A percentile compares a stretch with the other conserved stretches of the same genome.
These are phyloP conservation scores for Fomitopsis pinicola DNA, from an alignment of 1,284 basidiomycete genomes.

Conservation along the genomic window DNA sequence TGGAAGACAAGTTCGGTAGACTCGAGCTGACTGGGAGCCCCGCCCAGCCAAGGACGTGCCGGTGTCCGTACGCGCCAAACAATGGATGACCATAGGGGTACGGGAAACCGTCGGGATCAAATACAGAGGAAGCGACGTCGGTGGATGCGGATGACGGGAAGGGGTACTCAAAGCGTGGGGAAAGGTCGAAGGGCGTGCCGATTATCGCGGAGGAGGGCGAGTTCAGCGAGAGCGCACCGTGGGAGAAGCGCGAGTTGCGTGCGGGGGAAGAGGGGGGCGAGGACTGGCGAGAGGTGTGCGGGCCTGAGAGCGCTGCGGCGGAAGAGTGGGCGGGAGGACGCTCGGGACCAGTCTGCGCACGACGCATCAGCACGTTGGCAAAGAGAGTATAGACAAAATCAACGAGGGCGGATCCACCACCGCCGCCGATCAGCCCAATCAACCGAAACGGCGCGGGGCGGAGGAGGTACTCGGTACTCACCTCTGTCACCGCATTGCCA, in stretches of 20 bases:
- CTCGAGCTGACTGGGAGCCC: neutral
- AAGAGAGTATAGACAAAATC: neutral
- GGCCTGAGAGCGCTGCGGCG: neutral
- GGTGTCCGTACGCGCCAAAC: neutral
- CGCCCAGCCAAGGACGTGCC: neutral
- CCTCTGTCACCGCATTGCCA: conserved; percentile 17
- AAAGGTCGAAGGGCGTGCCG: conserved; percentile 30
- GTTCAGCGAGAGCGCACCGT: conserved; percentile 24
- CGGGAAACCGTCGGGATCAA: neutral
- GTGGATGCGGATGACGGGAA: conserved; percentile 21
- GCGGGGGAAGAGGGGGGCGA: conserved; percentile 3
- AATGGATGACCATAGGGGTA: neutral
- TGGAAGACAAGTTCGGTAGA: neutral
- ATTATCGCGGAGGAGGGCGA: conserved; percentile 28
- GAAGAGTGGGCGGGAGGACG: neutral
- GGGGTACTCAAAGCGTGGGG: conserved; percentile 32
- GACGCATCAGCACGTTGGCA: neutral
- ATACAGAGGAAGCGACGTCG: conserved; percentile 7
- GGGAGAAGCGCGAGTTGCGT: conserved; percentile 22
- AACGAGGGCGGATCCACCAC: neutral
- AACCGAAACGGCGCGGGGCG: neutral
- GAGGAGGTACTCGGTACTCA: conserved; percentile 3
- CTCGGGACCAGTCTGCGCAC: neutral
- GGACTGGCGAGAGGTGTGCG: conserved; percentile 1
- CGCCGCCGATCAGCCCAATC: neutral